Evolutionary conservation across 306 rosid genomes (phyloP).

Genomic region (Gastrolobium villosum): DNA sequence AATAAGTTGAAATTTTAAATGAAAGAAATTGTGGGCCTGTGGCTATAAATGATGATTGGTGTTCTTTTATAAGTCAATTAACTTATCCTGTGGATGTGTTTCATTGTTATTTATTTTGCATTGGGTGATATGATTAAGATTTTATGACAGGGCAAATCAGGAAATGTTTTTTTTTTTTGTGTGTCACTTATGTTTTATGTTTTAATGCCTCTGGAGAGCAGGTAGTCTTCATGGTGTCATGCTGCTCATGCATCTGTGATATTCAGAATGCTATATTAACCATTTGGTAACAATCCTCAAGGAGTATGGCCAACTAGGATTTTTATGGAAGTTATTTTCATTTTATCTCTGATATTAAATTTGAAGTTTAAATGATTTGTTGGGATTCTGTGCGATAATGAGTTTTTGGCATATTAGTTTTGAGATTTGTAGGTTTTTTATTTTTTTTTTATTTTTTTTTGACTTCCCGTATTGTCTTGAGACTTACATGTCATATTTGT

Average conservation of each 20-base stretch:
- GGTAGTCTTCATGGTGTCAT: background rate
- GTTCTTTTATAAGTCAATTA: constrained; percentile 4
- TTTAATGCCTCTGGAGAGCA: background rate
- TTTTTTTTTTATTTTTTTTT: background rate
- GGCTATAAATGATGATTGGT: background rate
- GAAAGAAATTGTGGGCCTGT: background rate
- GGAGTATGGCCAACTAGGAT: background rate
- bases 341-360: background rate
- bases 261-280: background rate
- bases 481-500: background rate
- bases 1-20: background rate
- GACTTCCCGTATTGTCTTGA: background rate
- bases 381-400: background rate
- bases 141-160: background rate
- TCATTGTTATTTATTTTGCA: background rate
- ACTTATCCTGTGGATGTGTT: background rate
- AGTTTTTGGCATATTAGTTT: background rate
- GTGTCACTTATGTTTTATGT: constrained; percentile 7
- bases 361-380: background rate
- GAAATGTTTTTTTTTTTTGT: constrained; percentile 26
- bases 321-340: background rate
- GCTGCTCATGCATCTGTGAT: background rate
- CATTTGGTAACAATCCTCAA: background rate
- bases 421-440: background rate
- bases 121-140: background rate